Evolutionary conservation across 352 stramenopile genomes (phyloP).

Genomic region (Phytopythium mirpurense): DNA sequence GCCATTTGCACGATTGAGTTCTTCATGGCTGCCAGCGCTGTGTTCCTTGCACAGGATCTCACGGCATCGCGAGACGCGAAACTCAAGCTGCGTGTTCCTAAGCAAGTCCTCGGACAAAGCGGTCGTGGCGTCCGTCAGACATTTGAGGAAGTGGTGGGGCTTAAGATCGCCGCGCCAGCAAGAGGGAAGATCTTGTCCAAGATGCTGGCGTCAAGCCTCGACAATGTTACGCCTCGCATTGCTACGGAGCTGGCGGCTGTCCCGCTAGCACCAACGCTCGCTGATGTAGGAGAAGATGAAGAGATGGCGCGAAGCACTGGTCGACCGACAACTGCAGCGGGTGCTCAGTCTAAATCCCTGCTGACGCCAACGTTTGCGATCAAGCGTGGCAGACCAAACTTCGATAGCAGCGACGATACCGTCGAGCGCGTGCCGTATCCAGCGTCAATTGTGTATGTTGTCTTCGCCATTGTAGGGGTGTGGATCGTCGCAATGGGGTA

Average conservation of each 20-base stretch:
- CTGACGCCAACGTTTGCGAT: slow-evolving; percentile 2
- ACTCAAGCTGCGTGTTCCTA: slow-evolving; percentile 53
- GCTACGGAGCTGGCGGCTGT: slow-evolving; percentile 32
- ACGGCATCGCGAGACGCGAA: slow-evolving; percentile 60
- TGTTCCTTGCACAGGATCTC: slow-evolving; percentile 61
- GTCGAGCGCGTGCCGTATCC: slow-evolving; percentile 50
- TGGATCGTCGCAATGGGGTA: slow-evolving; percentile 44
- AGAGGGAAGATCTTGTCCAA: slow-evolving; percentile 63
- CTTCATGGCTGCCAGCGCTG: slow-evolving; percentile 24
- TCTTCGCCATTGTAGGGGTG: slow-evolving; percentile 32
- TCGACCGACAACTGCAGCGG: neutral
- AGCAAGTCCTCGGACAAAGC: slow-evolving; percentile 7
- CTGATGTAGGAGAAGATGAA: neutral
- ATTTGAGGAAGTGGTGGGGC: slow-evolving; percentile 64
- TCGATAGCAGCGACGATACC: slow-evolving; percentile 4
- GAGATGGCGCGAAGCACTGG: no score
- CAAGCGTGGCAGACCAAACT: neutral
- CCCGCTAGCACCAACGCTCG: slow-evolving; percentile 11
- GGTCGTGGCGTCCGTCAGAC: slow-evolving; percentile 37
- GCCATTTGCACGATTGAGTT: slow-evolving; percentile 32
- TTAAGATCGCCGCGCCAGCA: slow-evolving; percentile 64
- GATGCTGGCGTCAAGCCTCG: slow-evolving; percentile 46
- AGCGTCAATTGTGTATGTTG: slow-evolving; percentile 51
- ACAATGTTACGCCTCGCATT: slow-evolving; percentile 44
- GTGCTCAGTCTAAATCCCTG: neutral